These are phyloP conservation scores for Acanthamoeba lenticulata DNA, from an alignment of 208 protist species.

Conservation along the genomic window DNA sequence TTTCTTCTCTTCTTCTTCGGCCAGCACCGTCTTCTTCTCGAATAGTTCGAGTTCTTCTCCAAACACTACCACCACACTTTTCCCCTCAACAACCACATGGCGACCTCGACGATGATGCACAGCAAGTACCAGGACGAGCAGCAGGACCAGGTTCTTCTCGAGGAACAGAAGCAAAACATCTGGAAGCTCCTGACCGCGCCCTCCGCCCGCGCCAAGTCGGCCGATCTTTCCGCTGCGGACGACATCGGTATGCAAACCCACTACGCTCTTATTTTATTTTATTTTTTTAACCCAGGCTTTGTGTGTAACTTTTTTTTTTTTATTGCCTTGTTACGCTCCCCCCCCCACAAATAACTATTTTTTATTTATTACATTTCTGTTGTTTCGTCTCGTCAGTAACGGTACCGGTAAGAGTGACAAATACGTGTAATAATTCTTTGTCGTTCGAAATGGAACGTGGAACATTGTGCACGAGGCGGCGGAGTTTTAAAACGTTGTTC, in stretches of 20 bases:
- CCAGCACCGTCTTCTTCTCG: neutral
- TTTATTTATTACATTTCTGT: too few species aligned
- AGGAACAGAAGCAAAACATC: constrained; percentile 29
- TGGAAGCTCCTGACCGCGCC: constrained; percentile 13
- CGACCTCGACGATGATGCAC: neutral
- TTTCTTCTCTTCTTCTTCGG: neutral
- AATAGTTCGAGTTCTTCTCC: neutral
- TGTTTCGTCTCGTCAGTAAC: neutral
- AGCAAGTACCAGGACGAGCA: constrained; percentile 39
- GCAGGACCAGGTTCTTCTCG: constrained; percentile 26
- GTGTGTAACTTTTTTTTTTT: too few species aligned
- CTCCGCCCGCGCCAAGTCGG: neutral
- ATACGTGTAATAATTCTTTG: neutral
- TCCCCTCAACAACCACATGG: neutral
- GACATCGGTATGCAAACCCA: neutral
- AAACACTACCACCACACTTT: neutral
- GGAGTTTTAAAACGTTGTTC: neutral
- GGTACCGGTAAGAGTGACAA: neutral
- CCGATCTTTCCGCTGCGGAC: neutral
- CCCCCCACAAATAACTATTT: too few species aligned
- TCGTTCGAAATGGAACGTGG: neutral
- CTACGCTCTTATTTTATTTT: neutral
- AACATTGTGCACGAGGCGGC: neutral
- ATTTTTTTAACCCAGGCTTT: too few species aligned
- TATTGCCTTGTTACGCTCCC: too few species aligned